Evolutionary conservation across 1,284 basidiomycete species (phyloP).

Genomic region (Ustanciosporium gigantosporum): DNA sequence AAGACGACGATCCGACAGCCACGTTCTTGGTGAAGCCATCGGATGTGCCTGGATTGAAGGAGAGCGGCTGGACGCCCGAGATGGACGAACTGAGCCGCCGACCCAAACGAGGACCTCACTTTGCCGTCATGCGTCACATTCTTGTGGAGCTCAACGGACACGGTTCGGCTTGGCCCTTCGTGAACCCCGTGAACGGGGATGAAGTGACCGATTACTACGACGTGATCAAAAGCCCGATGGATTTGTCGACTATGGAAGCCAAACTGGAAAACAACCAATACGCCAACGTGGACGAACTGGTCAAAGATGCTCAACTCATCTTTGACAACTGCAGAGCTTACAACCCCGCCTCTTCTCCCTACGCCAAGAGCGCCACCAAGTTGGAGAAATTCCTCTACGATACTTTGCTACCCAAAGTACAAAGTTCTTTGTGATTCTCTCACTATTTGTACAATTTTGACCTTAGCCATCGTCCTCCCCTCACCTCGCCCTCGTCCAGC

Average conservation of each 20-base stretch:
- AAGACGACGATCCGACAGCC: constrained; percentile 33
- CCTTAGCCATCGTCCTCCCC: too few relatives aligned
- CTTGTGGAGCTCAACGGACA: constrained; percentile 81
- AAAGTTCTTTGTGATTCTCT: constrained; percentile 24
- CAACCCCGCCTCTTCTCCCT: constrained; percentile 83
- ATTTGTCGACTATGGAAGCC: constrained; percentile 87
- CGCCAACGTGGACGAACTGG: constrained; percentile 74
- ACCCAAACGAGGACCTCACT: constrained; percentile 67
- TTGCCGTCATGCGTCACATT: constrained; percentile 77
- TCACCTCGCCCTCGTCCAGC: too few relatives aligned
- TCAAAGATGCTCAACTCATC: constrained; percentile 73
- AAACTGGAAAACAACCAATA: constrained; percentile 83
- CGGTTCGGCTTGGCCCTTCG: constrained; percentile 84
- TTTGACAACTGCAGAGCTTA: constrained; percentile 90
- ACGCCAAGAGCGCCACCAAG: constrained; percentile 81
- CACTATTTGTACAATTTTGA: too few relatives aligned
- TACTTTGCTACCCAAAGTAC: constrained; percentile 42
- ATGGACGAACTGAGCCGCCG: constrained; percentile 75
- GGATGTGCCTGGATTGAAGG: constrained; percentile 62
- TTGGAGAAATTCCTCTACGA: constrained; percentile 68
- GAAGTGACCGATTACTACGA: constrained; percentile 91
- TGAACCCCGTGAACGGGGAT: constrained; percentile 75
- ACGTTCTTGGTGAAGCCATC: constrained; percentile 47
- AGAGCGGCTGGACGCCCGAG: constrained; percentile 90
- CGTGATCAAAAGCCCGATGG: constrained; percentile 90